Conservation (phyloP, 2,329 filamentous ascomycete species). For the Xylaria hypoxylon region DNA sequence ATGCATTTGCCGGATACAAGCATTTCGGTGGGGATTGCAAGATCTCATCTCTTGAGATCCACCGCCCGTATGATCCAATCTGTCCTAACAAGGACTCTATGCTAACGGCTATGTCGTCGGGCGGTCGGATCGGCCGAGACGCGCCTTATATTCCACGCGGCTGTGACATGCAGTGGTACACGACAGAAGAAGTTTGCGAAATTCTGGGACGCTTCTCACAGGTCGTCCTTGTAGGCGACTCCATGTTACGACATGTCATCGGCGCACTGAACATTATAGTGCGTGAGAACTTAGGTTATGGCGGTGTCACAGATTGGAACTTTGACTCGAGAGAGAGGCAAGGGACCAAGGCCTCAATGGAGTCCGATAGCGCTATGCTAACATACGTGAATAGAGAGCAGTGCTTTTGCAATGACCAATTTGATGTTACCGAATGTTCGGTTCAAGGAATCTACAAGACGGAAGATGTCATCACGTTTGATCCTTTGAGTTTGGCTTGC, state of each 20-base stretch:
- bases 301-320: slow-evolving; percentile 63
- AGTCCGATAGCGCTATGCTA: slow-evolving; percentile 11
- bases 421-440: slow-evolving; percentile 61
- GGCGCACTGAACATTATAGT: slow-evolving; percentile 60
- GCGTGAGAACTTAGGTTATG: slow-evolving; percentile 60
- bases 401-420: slow-evolving; percentile 63
- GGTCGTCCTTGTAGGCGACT: slow-evolving; percentile 60
- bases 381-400: slow-evolving; percentile 49
- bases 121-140: slow-evolving; percentile 59
- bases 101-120: slow-evolving; percentile 56
- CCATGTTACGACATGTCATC: slow-evolving; percentile 61
- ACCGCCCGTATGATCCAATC: slow-evolving; percentile 50
- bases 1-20: slow-evolving; percentile 57
- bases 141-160: slow-evolving; percentile 58
- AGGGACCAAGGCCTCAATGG: slow-evolving; percentile 14
- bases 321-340: slow-evolving; percentile 58
- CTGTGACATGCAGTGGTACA: slow-evolving; percentile 62
- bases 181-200: slow-evolving; percentile 58
- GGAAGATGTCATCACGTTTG: slow-evolving; percentile 56
- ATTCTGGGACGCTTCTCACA: slow-evolving; percentile 60
- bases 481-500: slow-evolving; percentile 57
- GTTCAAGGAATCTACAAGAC: slow-evolving; percentile 62
- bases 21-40: slow-evolving; percentile 56
- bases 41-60: slow-evolving; percentile 59
- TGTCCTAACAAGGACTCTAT: slow-evolving; percentile 54